Base-by-base conservation (phyloP, 2,329 filamentous ascomycete species). In the Xylariaceae sp. region DNA sequence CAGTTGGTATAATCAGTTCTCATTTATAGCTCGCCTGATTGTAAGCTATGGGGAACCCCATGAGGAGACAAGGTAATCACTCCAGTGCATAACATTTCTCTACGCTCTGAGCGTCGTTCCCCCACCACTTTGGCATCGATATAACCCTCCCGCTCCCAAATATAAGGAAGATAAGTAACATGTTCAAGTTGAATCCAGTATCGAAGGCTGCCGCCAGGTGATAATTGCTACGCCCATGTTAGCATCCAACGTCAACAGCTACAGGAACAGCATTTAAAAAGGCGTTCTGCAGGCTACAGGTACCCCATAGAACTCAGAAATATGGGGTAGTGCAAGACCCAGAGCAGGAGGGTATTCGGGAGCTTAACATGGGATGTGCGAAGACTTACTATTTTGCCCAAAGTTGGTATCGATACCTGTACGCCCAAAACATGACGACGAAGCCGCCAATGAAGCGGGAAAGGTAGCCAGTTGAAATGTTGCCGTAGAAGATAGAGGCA, bases 111-210 rank as follows among this genome's bases (percentile, higher is more conserved):
- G 60, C 67, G 49, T 79, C 72, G 51, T 82, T 82, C 0, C 78
- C 78, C 76, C 78, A 82, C 79, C 79, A 82, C 45, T 77, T 56
- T n/a, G 77, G 76, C 78, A 81, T 81, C 13, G 60, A 65, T 7
- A 80, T 61, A 24, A 76, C 65, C 62, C 74, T 79, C 1, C 69
- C 76, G 6, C 72, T 71, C 1, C 76, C 73, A 49, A 81, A 79
- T 45, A 73, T 74, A 43, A 81, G 54, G 55, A 81, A 82, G n/a
- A 80, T 72, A 15, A 81, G 62, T 45, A 83, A 50, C 69, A 81
- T 70, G 47, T 79, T 79, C 16, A 81, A 62, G 54, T 82, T 82
- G 54, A 79, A 82, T 0, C 76, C 78, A 0, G 78, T 76, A 56
- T 82, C 78, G 50, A 81, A 77, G 1, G 78, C 78, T 1, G 78